A percentile compares a stretch with the other conserved stretches of the same genome.
Evolutionary conservation across 805 yeast genomes (phyloP).

Genomic region (Hanseniaspora meyeri): DNA sequence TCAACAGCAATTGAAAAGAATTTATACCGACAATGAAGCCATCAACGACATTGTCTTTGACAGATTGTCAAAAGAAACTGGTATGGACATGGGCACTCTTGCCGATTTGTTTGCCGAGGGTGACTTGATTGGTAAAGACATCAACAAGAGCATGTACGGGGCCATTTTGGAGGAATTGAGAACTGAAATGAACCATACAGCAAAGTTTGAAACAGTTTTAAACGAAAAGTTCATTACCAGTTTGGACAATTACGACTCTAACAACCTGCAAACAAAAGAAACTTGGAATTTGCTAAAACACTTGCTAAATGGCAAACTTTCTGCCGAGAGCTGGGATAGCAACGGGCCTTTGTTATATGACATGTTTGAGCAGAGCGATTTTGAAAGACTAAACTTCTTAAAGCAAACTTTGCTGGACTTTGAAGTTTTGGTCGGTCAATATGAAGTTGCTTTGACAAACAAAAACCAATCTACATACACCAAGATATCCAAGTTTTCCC

Average conservation of each 20-base stretch:
- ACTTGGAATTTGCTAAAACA: slow-evolving; percentile 36
- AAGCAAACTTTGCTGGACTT: slow-evolving; percentile 56
- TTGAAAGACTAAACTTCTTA: slow-evolving; percentile 45
- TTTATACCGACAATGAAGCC: slow-evolving; percentile 26
- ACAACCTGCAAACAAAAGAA: slow-evolving; percentile 44
- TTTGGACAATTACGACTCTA: slow-evolving; percentile 40
- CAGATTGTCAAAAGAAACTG: slow-evolving; percentile 31
- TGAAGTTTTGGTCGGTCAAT: slow-evolving; percentile 13
- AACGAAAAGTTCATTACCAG: slow-evolving; percentile 42
- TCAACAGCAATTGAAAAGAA: slow-evolving; percentile 35
- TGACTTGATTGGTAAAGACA: slow-evolving; percentile 23
- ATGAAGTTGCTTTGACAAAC: slow-evolving; percentile 7
- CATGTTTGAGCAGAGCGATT: slow-evolving; percentile 62
- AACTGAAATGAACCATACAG: slow-evolving; percentile 40
- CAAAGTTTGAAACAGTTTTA: slow-evolving; percentile 36
- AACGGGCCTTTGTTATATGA: slow-evolving; percentile 69
- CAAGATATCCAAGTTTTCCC: slow-evolving; percentile 48
- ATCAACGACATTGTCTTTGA: slow-evolving; percentile 26
- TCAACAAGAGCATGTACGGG: slow-evolving; percentile 29
- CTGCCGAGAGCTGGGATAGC: slow-evolving; percentile 45
- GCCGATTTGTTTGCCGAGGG: slow-evolving; percentile 38
- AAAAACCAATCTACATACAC: slow-evolving; percentile 23
- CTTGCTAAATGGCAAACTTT: slow-evolving; percentile 33
- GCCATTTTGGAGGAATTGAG: slow-evolving; percentile 32
- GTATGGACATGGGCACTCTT: slow-evolving; percentile 36